Conservation (phyloP, 2,329 filamentous ascomycete genomes). For the Fusarium nanum region DNA sequence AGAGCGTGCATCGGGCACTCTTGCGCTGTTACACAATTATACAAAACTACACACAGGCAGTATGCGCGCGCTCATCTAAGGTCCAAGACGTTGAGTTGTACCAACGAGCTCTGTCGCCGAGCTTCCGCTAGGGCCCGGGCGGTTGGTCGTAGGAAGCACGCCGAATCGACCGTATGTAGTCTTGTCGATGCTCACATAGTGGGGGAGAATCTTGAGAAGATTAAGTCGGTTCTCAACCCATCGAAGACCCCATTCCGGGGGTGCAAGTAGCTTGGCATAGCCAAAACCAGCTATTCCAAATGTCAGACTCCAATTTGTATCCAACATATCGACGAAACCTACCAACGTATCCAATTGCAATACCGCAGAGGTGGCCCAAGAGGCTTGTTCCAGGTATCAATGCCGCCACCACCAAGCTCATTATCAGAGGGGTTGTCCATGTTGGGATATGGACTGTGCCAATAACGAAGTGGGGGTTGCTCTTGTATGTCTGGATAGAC, state of each 20-base stretch:
- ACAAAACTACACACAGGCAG: constrained; percentile 20
- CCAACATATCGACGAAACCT: constrained; percentile 52
- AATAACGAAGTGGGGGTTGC: constrained; percentile 80
- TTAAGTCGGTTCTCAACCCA: constrained; percentile 93
- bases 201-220: constrained; percentile 82
- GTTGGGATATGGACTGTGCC: constrained; percentile 80
- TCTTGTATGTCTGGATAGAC: constrained; percentile 84
- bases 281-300: constrained; percentile 76
- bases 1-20: constrained; percentile 13
- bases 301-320: constrained; percentile 11
- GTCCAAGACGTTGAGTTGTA: constrained; percentile 74
- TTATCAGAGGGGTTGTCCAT: constrained; percentile 87
- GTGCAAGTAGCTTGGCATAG: constrained; percentile 88
- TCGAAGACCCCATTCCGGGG: constrained; percentile 86
- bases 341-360: constrained; percentile 89
- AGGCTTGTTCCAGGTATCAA: constrained; percentile 85
- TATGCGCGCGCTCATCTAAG: constrained; percentile 57
- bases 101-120: constrained; percentile 69
- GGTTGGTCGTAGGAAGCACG: constrained; percentile 74
- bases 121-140: constrained; percentile 53
- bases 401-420: constrained; percentile 78
- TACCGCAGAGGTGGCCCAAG: constrained; percentile 85
- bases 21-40: constrained; percentile 12
- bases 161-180: constrained; percentile 96
- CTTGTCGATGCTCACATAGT: constrained; percentile 94